Conservation (phyloP, 2,329 filamentous ascomycete genomes). For the Venturia pyrina region DNA sequence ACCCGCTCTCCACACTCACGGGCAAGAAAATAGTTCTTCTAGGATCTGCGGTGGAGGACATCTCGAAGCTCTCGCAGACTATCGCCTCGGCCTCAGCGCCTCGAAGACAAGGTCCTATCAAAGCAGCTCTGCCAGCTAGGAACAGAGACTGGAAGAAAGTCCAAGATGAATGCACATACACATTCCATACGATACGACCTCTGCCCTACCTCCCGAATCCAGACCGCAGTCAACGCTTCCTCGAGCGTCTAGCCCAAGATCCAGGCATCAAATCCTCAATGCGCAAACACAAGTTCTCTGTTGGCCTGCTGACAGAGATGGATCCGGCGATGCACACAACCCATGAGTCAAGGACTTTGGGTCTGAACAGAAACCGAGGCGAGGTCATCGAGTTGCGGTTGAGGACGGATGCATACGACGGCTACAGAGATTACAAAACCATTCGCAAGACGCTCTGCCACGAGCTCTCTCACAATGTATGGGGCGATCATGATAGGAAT, state of each 20-base stretch:
- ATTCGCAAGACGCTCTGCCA: constrained; percentile 90
- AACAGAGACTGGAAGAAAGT: constrained; percentile 35
- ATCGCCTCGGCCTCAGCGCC: constrained; percentile 26
- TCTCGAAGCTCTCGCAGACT: constrained; percentile 41
- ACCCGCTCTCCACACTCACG: constrained; percentile 38
- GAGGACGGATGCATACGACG: constrained; percentile 88
- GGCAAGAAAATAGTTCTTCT: constrained; percentile 56
- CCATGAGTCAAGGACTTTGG: constrained; percentile 71
- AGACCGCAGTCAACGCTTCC: constrained; percentile 57
- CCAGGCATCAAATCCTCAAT: constrained; percentile 77
- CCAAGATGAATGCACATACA: constrained; percentile 59
- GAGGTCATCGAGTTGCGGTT: constrained; percentile 85
- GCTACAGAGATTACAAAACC: constrained; percentile 84
- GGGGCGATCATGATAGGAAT: constrained; percentile 68
- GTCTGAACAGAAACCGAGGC: constrained; percentile 77
- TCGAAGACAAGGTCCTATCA: constrained; percentile 30
- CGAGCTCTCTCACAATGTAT: constrained; percentile 88
- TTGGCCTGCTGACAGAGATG: constrained; percentile 89
- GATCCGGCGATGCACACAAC: constrained; percentile 77
- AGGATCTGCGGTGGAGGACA: constrained; percentile 51
- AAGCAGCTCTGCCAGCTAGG: constrained; percentile 28
- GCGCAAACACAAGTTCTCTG: constrained; percentile 73
- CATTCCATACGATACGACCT: constrained; percentile 68
- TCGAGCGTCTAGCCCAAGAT: constrained; percentile 69
- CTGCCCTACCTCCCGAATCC: constrained; percentile 70